These are phyloP conservation scores for Pulveroboletus frians DNA, from an alignment of 768 basidiomycete genomes.

Conservation along the genomic window DNA sequence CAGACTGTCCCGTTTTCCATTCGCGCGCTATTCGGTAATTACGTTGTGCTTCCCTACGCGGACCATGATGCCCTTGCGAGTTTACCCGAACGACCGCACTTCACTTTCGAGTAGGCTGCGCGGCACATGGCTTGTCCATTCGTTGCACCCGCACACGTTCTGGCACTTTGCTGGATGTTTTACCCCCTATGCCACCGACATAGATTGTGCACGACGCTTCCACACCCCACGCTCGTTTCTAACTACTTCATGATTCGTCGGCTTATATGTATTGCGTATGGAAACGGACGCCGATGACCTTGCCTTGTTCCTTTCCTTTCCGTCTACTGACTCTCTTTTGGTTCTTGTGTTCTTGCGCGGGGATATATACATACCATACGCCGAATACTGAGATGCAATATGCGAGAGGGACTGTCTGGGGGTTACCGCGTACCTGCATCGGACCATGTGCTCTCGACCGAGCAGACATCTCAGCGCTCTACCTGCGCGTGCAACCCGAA, in stretches of 20 bases:
- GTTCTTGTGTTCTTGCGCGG: constrained; percentile 15
- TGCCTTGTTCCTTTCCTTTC: background rate
- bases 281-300: constrained; percentile 26
- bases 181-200: constrained; percentile 14
- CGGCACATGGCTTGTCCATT: constrained; percentile 18
- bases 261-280: constrained; percentile 22
- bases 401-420: constrained; percentile 20
- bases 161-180: constrained; percentile 23
- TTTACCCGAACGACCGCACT: constrained; percentile 12
- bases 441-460: background rate
- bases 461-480: constrained; percentile 14
- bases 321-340: constrained; percentile 17
- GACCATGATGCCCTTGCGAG: constrained; percentile 17
- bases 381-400: constrained; percentile 15
- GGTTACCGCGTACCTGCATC: constrained; percentile 14
- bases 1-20: constrained; percentile 23
- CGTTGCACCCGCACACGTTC: constrained; percentile 22
- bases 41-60: constrained; percentile 21
- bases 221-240: constrained; percentile 21
- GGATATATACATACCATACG: constrained; percentile 32
- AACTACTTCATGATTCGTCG: constrained; percentile 9
- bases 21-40: constrained; percentile 28
- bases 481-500: constrained; percentile 5
- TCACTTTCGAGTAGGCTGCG: constrained; percentile 18
- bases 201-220: constrained; percentile 7